Evolutionary conservation across 371 early-diverging fungal genomes (phyloP), one percentile per base, ranked within the genome.

Genomic region (Capillidium heterosporum): DNA sequence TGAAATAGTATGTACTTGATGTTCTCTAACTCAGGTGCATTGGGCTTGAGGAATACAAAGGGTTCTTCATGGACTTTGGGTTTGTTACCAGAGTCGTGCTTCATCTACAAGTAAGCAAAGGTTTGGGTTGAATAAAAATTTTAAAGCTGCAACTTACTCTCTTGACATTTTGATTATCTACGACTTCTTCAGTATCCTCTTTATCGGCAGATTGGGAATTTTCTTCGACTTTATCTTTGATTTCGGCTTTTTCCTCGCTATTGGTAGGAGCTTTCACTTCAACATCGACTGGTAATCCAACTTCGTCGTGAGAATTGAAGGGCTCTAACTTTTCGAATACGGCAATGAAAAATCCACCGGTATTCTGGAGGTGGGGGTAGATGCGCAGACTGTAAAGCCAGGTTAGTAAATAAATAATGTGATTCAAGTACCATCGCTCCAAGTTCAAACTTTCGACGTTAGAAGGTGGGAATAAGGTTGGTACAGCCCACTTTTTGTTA

Each of bases 291-390:
- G 64, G 53, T 17, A 57, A 49, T 39, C 61, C 65, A 15, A 62
- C 71, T 19, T 65, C 70, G 26, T 71, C 67, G 63, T 78, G 78
- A 46, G 72, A 71, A 32, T 71, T 74, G 63, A 78, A 71, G 13
- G 78, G 76, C 2, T 71, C 71, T 3, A 76, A 74, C 73, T 94
- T 97, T 68, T 89, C 81, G 57, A 99, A 76, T 10, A 97, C 94
- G 39, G 97, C 93, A 26, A 99, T 89, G 76, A 99, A 99, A 76
- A 99, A 99, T 19, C 94, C 99, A 59, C 99, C 99, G 17, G 98
- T 97, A 68, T 99, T 84, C 71, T 99, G 96, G 55, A 84, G 71
- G 59, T 91, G 92, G 48, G 99, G 98, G 64, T 89, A 88, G 47
- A 99, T 78, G 50, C 99, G 82, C 64, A 98, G 59, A 72, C 81